These are phyloP conservation scores for Colletotrichum abscissum DNA, from an alignment of 2,329 filamentous ascomycete species.

Conservation along the genomic window DNA sequence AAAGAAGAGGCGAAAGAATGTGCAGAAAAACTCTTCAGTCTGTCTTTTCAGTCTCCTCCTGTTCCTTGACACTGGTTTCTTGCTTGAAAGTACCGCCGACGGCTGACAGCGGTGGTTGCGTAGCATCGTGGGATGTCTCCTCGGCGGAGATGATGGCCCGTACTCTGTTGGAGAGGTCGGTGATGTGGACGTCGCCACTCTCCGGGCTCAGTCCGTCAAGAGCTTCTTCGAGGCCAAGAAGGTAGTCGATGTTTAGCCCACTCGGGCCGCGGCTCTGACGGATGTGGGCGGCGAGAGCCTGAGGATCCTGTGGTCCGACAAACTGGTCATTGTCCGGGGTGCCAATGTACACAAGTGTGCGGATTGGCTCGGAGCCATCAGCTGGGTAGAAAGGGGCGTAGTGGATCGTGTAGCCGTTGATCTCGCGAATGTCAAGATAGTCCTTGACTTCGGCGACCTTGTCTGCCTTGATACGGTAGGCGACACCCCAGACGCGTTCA, in stretches of 20 bases:
- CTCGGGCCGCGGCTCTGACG: slow-evolving; percentile 81
- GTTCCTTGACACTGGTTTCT: slow-evolving; percentile 51
- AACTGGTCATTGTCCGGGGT: slow-evolving; percentile 95
- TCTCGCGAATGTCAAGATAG: slow-evolving; percentile 96
- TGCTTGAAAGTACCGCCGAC: slow-evolving; percentile 38
- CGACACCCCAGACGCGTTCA: slow-evolving; percentile 87
- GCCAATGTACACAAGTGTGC: slow-evolving; percentile 89
- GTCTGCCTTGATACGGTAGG: slow-evolving; percentile 82
- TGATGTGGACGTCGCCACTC: slow-evolving; percentile 86
- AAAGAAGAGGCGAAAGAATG: slow-evolving; percentile 1
- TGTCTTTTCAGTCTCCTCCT: slow-evolving; percentile 68
- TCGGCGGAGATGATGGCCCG: slow-evolving; percentile 65
- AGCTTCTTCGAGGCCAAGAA: slow-evolving; percentile 82
- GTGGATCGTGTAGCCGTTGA: slow-evolving; percentile 96
- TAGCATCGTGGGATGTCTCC: slow-evolving; percentile 30
- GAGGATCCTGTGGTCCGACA: slow-evolving; percentile 82
- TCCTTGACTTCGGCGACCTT: slow-evolving; percentile 84
- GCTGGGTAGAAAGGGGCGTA: slow-evolving; percentile 85
- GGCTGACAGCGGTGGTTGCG: slow-evolving; percentile 9
- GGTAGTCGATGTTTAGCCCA: slow-evolving; percentile 90
- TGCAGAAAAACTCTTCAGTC: slow-evolving; percentile 38
- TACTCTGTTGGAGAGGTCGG: slow-evolving; percentile 81
- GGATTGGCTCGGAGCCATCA: slow-evolving; percentile 53
- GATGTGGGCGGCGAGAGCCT: slow-evolving; percentile 84
- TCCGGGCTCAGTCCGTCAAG: slow-evolving; percentile 78